Base-by-base conservation (phyloP, 192 early-diverging fungal genomes). In the Chytriomyces hyalinus region DNA sequence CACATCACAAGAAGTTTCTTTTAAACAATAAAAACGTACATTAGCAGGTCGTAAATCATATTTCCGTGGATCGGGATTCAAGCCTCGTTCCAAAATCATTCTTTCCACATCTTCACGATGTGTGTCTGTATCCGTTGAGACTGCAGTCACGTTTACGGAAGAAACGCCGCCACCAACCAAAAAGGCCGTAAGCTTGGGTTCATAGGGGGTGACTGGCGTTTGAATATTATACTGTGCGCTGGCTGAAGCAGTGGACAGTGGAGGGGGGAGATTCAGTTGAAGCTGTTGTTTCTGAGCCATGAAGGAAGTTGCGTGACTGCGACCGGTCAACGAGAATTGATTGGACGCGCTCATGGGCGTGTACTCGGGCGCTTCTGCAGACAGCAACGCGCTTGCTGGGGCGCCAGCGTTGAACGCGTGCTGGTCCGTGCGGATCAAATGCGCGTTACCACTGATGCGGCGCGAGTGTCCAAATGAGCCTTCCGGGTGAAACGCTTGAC, bases 21-120 rank as follows among this genome's bases (percentile, higher is more conserved):
- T 48, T 0, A 47, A 47, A 68, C 13, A 15, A 9, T 47, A 48
- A 26, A 59, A 44, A 64, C 70, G 10, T 65, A 81, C 80, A 67
- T 81, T 77, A 5, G 45, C 24, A 49, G 74, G 75, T 6, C 65
- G 22, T 28, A 46, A 28, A 22, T 81, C 57, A 44, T 77, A 81
- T 11, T 24, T 10, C 5, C 26, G 3, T 13, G 49, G 73, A 22
- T 28, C 9, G 6, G 80, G 80, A 47, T 81, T 81, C 26, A 77
- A 71, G 4, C 50, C 50, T 20, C 62, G 57, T 43, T 53, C 66
- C 20, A 47, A 62, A 26, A 77, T 75, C 66, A 81, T 75, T 20
- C 53, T 22, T 28, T 50, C 53, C 5, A 80, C 73, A 13, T 66
- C 13, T 26, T 49, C 57, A 45, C 57, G 73, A 8, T 9, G 47